phyloP scores from a whole-genome alignment of 2,329 filamentous ascomycete species.

The Cercospora zeina region DNA sequence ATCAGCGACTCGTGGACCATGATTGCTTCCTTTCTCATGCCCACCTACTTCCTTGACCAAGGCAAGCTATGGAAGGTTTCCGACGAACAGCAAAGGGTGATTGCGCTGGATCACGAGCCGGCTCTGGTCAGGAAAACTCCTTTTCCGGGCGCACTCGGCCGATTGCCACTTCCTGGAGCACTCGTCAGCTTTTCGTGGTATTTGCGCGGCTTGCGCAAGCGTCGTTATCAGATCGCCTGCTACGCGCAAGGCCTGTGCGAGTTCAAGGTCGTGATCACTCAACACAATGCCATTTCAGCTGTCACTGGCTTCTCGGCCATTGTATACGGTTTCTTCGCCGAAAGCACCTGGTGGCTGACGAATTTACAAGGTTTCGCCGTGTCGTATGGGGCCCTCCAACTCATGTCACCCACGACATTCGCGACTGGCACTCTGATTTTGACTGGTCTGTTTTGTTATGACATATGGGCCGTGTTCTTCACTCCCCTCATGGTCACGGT shows the following conservation, averaged over 20 bases:
- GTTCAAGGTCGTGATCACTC: conserved; percentile 54
- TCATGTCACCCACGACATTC: conserved; percentile 89
- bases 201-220: conserved; percentile 50
- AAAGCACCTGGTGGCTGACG: conserved; percentile 69
- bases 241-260: conserved; percentile 50
- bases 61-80: conserved; percentile 55
- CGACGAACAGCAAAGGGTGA: conserved; percentile 39
- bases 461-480: conserved; percentile 90
- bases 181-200: conserved; percentile 50
- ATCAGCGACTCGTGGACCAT: conserved; percentile 71
- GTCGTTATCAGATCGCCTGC: conserved; percentile 54
- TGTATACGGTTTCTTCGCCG: conserved; percentile 64
- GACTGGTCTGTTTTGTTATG: conserved; percentile 82
- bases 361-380: conserved; percentile 87
- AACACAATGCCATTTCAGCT: conserved; percentile 58
- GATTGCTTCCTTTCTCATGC: conserved; percentile 68
- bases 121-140: conserved; percentile 46
- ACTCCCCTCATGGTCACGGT: conserved; percentile 86
- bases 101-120: conserved; percentile 23
- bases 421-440: conserved; percentile 76
- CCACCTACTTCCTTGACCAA: conserved; percentile 62
- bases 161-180: conserved; percentile 48
- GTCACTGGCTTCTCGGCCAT: conserved; percentile 58
- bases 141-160: conserved; percentile 53
- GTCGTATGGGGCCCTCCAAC: conserved; percentile 74